Evolutionary conservation across 1,139 yeast species (phyloP).

Genomic region (Barnettozyma hawaiiensis): DNA sequence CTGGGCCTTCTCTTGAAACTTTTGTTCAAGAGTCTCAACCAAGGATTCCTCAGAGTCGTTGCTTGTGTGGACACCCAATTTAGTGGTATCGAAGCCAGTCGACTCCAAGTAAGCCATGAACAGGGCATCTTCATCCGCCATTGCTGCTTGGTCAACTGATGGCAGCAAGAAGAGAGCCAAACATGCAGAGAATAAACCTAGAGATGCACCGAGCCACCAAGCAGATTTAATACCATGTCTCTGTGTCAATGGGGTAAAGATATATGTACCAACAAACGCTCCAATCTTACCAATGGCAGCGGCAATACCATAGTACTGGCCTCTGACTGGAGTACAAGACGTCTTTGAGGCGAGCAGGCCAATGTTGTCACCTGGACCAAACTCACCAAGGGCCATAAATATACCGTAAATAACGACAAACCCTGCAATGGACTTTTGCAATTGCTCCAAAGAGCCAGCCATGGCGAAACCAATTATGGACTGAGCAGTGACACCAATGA

Average conservation of each 20-base stretch:
- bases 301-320: slow-evolving; percentile 85
- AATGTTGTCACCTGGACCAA: slow-evolving; percentile 91
- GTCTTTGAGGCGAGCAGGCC: slow-evolving; percentile 87
- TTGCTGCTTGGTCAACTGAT: slow-evolving; percentile 75
- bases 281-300: slow-evolving; percentile 91
- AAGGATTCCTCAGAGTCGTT: slow-evolving; percentile 3
- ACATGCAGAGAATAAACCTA: slow-evolving; percentile 67
- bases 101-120: slow-evolving; percentile 59
- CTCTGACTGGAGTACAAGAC: slow-evolving; percentile 81
- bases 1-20: not conserved
- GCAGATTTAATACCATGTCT: slow-evolving; percentile 64
- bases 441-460: slow-evolving; percentile 61
- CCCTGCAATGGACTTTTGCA: slow-evolving; percentile 61
- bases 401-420: slow-evolving; percentile 85
- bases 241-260: slow-evolving; percentile 69
- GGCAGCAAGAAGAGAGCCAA: slow-evolving; percentile 73
- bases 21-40: slow-evolving; percentile 4
- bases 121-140: slow-evolving; percentile 66
- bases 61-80: slow-evolving; percentile 24
- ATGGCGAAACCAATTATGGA: slow-evolving; percentile 79
- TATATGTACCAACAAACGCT: slow-evolving; percentile 85
- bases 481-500: slow-evolving; percentile 64
- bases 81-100: slow-evolving; percentile 52
- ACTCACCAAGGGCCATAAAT: slow-evolving; percentile 81
- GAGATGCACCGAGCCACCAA: slow-evolving; percentile 72